Percentiles rank a stretch among this genome's conserved stretches.
These are phyloP conservation scores for Populus hybrid DNA, from an alignment of 441 rosid genomes.

Conservation along the genomic window DNA sequence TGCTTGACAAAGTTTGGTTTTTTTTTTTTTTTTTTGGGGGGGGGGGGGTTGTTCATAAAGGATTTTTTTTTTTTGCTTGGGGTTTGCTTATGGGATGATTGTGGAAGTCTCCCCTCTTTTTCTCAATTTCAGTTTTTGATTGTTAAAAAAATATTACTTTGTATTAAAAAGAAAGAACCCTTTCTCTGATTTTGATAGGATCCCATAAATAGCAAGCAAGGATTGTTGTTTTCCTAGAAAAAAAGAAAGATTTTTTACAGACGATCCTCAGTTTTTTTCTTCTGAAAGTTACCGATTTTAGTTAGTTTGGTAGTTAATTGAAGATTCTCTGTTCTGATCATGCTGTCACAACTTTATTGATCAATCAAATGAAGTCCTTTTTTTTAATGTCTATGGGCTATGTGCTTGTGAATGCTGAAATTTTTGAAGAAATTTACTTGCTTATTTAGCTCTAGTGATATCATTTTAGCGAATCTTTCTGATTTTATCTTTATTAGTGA, in stretches of 20 bases:
- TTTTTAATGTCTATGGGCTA: background rate
- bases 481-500: background rate
- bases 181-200: constrained; percentile 10
- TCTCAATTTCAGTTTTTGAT: constrained; percentile 1
- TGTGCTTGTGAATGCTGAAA: background rate
- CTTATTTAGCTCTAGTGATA: constrained; percentile 13
- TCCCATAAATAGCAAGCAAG: background rate
- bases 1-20: background rate
- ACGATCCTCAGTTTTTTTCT: background rate
- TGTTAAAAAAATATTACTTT: constrained; percentile 12
- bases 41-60: background rate
- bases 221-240: constrained; percentile 8
- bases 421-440: constrained; percentile 5
- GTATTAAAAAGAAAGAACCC: constrained; percentile 19
- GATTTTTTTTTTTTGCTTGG: background rate
- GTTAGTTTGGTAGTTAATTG: background rate
- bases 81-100: background rate
- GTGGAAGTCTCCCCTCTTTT: background rate
- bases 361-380: background rate
- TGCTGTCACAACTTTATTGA: constrained; percentile 5
- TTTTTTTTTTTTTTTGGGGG: background rate
- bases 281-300: background rate
- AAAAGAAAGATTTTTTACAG: background rate
- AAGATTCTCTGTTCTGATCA: background rate
- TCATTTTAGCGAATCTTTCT: constrained; percentile 13